phyloP scores from a whole-genome alignment of 2,329 filamentous ascomycete species.

The Pestalotiopsis sp. region DNA sequence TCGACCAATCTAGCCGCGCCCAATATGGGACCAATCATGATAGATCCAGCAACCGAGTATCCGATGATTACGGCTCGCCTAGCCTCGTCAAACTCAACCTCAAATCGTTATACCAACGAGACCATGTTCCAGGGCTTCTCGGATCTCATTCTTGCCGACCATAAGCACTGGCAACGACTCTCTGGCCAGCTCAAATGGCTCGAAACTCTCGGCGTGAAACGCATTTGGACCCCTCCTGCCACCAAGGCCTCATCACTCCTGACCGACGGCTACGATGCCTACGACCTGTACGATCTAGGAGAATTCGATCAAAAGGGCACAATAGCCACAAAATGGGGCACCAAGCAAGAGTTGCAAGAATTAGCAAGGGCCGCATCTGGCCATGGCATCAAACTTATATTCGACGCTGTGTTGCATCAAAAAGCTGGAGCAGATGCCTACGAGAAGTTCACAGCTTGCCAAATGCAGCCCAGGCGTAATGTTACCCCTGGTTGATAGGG shows the following conservation, averaged over 20 bases:
- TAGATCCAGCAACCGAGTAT: background rate
- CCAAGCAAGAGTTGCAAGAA: constrained; percentile 61
- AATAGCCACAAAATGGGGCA: constrained; percentile 68
- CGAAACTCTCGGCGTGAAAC: constrained; percentile 61
- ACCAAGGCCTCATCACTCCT: constrained; percentile 43
- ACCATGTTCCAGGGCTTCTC: constrained; percentile 65
- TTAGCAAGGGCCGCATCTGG: constrained; percentile 53
- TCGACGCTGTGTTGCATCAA: constrained; percentile 74
- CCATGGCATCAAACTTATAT: constrained; percentile 60
- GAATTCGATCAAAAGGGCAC: constrained; percentile 73
- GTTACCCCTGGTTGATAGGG: too few relatives aligned
- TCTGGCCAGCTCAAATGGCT: constrained; percentile 52
- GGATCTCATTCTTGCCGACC: constrained; percentile 61
- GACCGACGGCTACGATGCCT: constrained; percentile 71
- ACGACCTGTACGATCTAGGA: constrained; percentile 71
- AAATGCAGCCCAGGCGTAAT: background rate
- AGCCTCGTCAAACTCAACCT: too few relatives aligned
- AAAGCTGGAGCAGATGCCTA: constrained; percentile 69
- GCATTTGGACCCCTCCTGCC: constrained; percentile 60
- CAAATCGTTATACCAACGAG: background rate
- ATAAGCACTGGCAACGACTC: constrained; percentile 64
- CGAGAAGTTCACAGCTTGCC: constrained; percentile 58
- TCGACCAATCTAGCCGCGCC: too few relatives aligned
- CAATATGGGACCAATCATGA: too few relatives aligned
- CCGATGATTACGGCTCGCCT: too few relatives aligned